These are phyloP conservation scores for Catharanthus roseus DNA, from an alignment of 257 asterid genomes.

Conservation along the genomic window DNA sequence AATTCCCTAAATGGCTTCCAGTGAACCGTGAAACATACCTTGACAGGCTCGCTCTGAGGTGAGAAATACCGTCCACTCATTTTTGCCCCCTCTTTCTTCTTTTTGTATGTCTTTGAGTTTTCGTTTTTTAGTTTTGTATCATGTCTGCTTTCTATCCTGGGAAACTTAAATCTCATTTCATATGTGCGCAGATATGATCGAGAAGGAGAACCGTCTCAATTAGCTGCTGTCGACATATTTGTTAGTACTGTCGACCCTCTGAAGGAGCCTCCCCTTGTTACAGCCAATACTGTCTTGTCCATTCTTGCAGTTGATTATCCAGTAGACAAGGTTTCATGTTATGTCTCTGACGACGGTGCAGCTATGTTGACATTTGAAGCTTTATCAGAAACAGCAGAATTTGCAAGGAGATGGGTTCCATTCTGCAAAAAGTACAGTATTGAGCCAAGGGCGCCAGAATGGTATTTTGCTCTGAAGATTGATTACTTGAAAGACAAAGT, in stretches of 20 bases:
- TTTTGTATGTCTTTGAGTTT: not conserved
- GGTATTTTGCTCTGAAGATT: slow-evolving; percentile 86
- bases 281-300: slow-evolving; percentile 92
- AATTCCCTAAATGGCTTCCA: slow-evolving; percentile 99
- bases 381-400: slow-evolving; percentile 88
- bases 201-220: slow-evolving; percentile 96
- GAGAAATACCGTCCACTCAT: slow-evolving; percentile 12
- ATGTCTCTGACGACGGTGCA: slow-evolving; percentile 96
- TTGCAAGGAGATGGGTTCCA: slow-evolving; percentile 95
- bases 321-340: slow-evolving; percentile 94
- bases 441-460: slow-evolving; percentile 98
- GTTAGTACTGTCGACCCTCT: slow-evolving; percentile 98
- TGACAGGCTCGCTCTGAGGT: slow-evolving; percentile 95
- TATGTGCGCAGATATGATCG: slow-evolving; percentile 70
- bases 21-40: slow-evolving; percentile 95
- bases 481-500: slow-evolving; percentile 90
- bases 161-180: slow-evolving; percentile 7
- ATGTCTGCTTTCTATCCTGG: not conserved
- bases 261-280: slow-evolving; percentile 97
- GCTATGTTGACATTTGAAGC: slow-evolving; percentile 93
- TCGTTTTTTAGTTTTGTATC: not conserved
- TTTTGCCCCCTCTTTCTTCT: not conserved
- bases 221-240: slow-evolving; percentile 99
- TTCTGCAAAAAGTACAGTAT: slow-evolving; percentile 77
- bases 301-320: slow-evolving; percentile 96